Conservation (phyloP, 305 asterid species). For the Rubia occidens region DNA sequence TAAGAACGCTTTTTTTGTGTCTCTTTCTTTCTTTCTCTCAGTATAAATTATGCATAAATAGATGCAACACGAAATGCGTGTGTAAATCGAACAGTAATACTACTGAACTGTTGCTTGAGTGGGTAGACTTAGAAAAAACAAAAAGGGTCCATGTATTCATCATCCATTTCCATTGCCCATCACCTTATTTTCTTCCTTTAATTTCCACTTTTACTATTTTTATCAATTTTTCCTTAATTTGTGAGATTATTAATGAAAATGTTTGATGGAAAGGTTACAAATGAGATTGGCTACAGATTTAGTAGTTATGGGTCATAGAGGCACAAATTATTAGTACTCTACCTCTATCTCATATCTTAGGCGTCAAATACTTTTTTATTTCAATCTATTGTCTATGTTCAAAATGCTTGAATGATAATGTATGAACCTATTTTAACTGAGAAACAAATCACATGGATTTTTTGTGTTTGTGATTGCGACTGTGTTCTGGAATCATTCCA, state of each 20-base stretch:
- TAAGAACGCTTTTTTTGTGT: neutral
- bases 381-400: neutral
- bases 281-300: neutral
- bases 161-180: constrained; percentile 3
- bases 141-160: constrained; percentile 2
- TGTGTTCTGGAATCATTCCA: neutral
- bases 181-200: neutral
- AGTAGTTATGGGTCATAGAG: neutral
- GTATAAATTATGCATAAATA: neutral
- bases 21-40: neutral
- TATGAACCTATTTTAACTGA: too few relatives aligned
- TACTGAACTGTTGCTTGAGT: constrained; percentile 4
- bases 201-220: neutral
- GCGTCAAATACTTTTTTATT: too few relatives aligned
- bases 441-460: too few relatives aligned
- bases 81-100: constrained; percentile 1
- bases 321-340: neutral
- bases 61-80: constrained; percentile 2
- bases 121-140: neutral
- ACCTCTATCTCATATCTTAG: too few relatives aligned
- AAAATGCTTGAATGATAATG: neutral
- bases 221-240: neutral
- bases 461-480: neutral
- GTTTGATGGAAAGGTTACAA: too few relatives aligned
- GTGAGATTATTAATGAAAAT: neutral